Percentiles rank a stretch among this genome's conserved stretches.
Conservation (phyloP, 768 basidiomycete genomes). For the Suillus brevipes region DNA sequence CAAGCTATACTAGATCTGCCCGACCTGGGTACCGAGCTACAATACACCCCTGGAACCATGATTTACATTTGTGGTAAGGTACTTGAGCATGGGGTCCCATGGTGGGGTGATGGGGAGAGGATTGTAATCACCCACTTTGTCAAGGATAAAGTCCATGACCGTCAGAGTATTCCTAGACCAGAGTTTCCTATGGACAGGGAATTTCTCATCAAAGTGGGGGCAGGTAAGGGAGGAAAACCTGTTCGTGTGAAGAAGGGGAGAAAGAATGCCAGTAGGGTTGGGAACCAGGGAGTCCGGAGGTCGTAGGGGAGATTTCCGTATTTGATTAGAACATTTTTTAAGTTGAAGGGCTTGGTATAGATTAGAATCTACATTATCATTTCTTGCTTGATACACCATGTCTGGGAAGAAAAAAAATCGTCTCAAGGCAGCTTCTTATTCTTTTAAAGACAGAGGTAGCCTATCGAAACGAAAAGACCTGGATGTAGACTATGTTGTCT, state of each 20-base stretch:
- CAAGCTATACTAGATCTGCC: not conserved
- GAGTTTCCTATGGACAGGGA: not conserved
- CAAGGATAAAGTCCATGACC: constrained; percentile 1
- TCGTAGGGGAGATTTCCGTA: not conserved
- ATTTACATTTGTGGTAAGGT: constrained; percentile 1
- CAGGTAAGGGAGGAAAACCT: not conserved
- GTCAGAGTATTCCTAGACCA: not conserved
- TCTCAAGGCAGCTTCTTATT: not conserved
- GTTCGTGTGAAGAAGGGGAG: not conserved
- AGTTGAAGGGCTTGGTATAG: too few relatives aligned
- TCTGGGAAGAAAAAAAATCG: not conserved
- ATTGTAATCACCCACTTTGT: not conserved
- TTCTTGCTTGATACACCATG: not conserved
- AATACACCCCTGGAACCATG: not conserved
- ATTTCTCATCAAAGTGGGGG: constrained; percentile 4
- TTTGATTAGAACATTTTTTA: not conserved
- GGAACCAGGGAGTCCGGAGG: not conserved
- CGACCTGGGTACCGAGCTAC: not conserved
- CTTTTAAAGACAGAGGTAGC: not conserved
- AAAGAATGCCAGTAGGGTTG: not conserved
- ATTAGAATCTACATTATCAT: not conserved
- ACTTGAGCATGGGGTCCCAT: not conserved
- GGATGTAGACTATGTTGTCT: not conserved
- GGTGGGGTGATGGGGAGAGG: constrained; percentile 1
- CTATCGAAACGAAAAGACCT: not conserved